Evolutionary conservation across 257 asterid species (phyloP).

Genomic region (Nicotiana tomentosiformis): DNA sequence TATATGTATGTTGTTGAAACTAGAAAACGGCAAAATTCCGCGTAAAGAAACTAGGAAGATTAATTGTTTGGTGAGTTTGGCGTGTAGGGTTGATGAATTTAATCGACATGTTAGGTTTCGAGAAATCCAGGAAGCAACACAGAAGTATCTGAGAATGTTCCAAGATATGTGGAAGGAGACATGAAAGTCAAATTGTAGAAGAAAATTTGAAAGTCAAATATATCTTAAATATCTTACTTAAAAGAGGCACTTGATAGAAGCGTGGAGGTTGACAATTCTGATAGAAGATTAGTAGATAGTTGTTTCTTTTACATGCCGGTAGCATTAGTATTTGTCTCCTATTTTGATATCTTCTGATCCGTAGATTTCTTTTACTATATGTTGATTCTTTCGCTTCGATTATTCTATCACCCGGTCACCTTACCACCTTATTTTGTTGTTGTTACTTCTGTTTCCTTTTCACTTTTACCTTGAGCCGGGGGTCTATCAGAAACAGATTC

Average conservation of each 20-base stretch:
- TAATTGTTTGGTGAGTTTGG: neutral
- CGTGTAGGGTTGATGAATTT: neutral
- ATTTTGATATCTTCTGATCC: too few species aligned
- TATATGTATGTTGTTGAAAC: neutral
- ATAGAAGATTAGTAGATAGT: neutral
- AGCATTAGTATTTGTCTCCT: too few species aligned
- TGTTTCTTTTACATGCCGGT: too few species aligned
- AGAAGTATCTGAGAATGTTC: neutral
- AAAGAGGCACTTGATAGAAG: too few species aligned
- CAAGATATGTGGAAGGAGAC: neutral
- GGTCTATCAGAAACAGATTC: too few species aligned
- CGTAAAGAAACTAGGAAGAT: neutral
- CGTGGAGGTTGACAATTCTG: too few species aligned
- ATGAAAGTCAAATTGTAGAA: neutral
- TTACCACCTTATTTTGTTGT: too few species aligned
- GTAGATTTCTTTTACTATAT: too few species aligned
- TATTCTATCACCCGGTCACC: too few species aligned
- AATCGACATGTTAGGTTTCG: neutral
- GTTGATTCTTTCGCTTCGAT: too few species aligned
- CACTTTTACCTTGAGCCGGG: too few species aligned
- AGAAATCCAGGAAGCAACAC: neutral
- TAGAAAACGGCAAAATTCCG: neutral
- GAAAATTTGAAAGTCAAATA: neutral
- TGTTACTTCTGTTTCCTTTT: too few species aligned
- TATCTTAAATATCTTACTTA: neutral